phyloP scores from a whole-genome alignment of 306 rosid species.

The Fragaria nilgerrensis region DNA sequence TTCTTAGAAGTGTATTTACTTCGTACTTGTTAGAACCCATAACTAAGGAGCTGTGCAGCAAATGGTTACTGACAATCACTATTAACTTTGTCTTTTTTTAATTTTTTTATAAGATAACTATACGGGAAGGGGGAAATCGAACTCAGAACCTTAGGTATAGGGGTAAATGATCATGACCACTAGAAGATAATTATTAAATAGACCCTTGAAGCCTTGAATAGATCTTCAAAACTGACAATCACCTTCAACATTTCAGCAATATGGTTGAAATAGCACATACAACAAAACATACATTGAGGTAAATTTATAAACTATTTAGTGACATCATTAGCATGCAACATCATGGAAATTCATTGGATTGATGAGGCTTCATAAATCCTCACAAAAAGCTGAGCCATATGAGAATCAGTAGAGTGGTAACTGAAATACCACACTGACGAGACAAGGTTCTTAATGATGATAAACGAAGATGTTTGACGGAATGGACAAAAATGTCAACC shows the following conservation, averaged over 20 bases:
- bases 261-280: not conserved
- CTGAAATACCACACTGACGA: not conserved
- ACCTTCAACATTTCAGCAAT: not conserved
- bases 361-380: not conserved
- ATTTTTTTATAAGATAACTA: not conserved
- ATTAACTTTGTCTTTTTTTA: not conserved
- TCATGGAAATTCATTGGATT: not conserved
- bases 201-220: not conserved
- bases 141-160: not conserved
- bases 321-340: not conserved
- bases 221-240: not conserved
- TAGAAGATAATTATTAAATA: not conserved
- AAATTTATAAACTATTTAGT: not conserved
- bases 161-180: not conserved
- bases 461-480: too few relatives aligned
- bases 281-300: not conserved
- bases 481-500: too few relatives aligned
- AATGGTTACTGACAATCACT: not conserved
- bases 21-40: not conserved
- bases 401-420: not conserved
- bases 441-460: not conserved
- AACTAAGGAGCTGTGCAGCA: not conserved
- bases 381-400: slow-evolving; percentile 3
- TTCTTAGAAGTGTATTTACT: not conserved
- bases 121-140: not conserved